Percentiles rank a stretch among this genome's conserved stretches.
phyloP scores from a whole-genome alignment of 2,329 filamentous ascomycete genomes.

The Dryadomyces quercivorus region DNA sequence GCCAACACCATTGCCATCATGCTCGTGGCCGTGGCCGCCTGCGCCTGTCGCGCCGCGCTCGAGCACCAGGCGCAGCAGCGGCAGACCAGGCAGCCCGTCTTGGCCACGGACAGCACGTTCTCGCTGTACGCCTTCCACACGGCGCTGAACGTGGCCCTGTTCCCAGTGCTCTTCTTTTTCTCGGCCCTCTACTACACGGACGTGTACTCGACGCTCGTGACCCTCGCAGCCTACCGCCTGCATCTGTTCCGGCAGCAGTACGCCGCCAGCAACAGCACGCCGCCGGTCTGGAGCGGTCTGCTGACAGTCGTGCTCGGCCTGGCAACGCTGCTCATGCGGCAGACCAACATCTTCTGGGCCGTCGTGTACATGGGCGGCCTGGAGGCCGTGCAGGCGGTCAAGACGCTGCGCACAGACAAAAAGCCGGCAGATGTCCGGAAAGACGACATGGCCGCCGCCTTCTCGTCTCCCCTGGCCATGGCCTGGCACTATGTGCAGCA shows the following conservation, averaged over 20 bases:
- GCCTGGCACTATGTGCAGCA: slow-evolving; percentile 26
- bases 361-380: slow-evolving; percentile 61
- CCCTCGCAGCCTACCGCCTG: slow-evolving; percentile 56
- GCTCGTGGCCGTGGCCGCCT: slow-evolving; percentile 30
- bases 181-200: slow-evolving; percentile 93
- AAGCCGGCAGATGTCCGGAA: slow-evolving; percentile 10
- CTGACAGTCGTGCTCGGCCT: slow-evolving; percentile 45
- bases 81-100: background rate
- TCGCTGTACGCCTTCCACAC: slow-evolving; percentile 41
- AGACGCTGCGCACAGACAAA: slow-evolving; percentile 4
- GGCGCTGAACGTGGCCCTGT: slow-evolving; percentile 69
- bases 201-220: slow-evolving; percentile 64
- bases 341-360: slow-evolving; percentile 97
- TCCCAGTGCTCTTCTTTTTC: slow-evolving; percentile 92
- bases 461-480: slow-evolving; percentile 21
- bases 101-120: slow-evolving; percentile 16
- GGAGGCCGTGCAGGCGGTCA: slow-evolving; percentile 40
- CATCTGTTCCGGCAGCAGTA: slow-evolving; percentile 29
- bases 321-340: slow-evolving; percentile 62
- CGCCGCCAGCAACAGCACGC: slow-evolving; percentile 4
- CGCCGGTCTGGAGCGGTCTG: slow-evolving; percentile 27
- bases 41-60: slow-evolving; percentile 39
- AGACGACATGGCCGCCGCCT: background rate
- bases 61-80: slow-evolving; percentile 21
- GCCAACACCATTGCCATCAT: slow-evolving; percentile 34